Conservation (phyloP, 805 yeast genomes). For the Torulaspora indica region DNA sequence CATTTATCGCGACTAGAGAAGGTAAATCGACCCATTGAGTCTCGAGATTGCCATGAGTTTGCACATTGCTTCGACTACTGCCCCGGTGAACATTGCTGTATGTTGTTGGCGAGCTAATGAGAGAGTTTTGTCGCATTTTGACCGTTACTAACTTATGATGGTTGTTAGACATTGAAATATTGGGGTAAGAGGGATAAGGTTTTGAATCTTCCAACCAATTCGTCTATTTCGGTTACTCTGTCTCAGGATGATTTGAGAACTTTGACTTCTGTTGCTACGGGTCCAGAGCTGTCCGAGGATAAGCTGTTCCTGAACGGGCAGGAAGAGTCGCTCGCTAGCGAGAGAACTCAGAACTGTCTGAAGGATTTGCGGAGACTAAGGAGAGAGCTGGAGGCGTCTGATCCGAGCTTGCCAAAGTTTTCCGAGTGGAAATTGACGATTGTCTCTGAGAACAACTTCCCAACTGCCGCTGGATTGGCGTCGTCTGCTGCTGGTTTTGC, state of each 20-base stretch:
- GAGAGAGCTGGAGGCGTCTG: slow-evolving; percentile 49
- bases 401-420: slow-evolving; percentile 54
- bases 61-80: slow-evolving; percentile 77
- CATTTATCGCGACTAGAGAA: background rate
- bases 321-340: slow-evolving; percentile 62
- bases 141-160: background rate
- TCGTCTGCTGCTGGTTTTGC: slow-evolving; percentile 99
- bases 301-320: slow-evolving; percentile 83
- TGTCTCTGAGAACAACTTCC: slow-evolving; percentile 93
- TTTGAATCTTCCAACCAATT: slow-evolving; percentile 91
- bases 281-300: slow-evolving; percentile 53
- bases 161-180: slow-evolving; percentile 73
- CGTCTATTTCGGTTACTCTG: slow-evolving; percentile 90
- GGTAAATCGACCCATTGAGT: slow-evolving; percentile 1
- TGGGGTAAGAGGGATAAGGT: slow-evolving; percentile 96
- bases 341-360: slow-evolving; percentile 67
- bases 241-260: slow-evolving; percentile 89
- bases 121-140: background rate
- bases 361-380: slow-evolving; percentile 69
- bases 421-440: slow-evolving; percentile 66
- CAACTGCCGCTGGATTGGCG: slow-evolving; percentile 98
- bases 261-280: slow-evolving; percentile 79
- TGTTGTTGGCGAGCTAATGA: slow-evolving; percentile 31
- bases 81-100: slow-evolving; percentile 96
- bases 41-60: slow-evolving; percentile 41